Evolutionary conservation across 202 grass and related monocot species (phyloP).

Genomic region (Miscanthus sacchariflorus): DNA sequence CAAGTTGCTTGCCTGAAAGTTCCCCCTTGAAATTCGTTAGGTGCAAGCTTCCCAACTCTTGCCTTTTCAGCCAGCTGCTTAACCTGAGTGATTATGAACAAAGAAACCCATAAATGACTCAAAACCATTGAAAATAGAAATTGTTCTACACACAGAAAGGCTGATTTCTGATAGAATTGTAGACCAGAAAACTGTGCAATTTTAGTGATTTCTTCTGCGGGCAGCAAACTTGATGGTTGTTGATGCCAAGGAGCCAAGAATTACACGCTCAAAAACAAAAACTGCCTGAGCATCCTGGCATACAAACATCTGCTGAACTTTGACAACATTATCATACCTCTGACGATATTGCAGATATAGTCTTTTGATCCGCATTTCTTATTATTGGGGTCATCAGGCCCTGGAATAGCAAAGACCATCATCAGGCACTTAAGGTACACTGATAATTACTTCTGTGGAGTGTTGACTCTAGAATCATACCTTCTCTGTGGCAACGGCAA

Average conservation of each 20-base stretch:
- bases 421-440: conserved; percentile 35
- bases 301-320: conserved; percentile 34
- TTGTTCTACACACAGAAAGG: neutral
- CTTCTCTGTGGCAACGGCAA: conserved; percentile 96
- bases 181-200: neutral
- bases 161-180: neutral
- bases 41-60: conserved; percentile 86
- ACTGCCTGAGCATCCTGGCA: neutral
- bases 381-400: conserved; percentile 98
- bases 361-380: conserved; percentile 96
- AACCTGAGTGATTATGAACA: conserved; percentile 58
- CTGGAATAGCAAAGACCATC: conserved; percentile 49
- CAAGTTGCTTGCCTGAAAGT: conserved; percentile 75
- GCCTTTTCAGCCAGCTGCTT: conserved; percentile 95
- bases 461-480: conserved; percentile 29
- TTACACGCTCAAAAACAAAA: neutral
- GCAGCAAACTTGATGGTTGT: conserved; percentile 13
- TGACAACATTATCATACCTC: conserved; percentile 62
- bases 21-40: conserved; percentile 86
- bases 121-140: neutral
- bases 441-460: conserved; percentile 16
- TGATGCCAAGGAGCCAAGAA: conserved; percentile 17
- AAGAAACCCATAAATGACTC: conserved; percentile 13
- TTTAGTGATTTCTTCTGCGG: conserved; percentile 31
- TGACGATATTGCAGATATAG: conserved; percentile 90